Base-by-base conservation (phyloP, 169 alveolate genomes). In the Hepatocystis sp. region DNA sequence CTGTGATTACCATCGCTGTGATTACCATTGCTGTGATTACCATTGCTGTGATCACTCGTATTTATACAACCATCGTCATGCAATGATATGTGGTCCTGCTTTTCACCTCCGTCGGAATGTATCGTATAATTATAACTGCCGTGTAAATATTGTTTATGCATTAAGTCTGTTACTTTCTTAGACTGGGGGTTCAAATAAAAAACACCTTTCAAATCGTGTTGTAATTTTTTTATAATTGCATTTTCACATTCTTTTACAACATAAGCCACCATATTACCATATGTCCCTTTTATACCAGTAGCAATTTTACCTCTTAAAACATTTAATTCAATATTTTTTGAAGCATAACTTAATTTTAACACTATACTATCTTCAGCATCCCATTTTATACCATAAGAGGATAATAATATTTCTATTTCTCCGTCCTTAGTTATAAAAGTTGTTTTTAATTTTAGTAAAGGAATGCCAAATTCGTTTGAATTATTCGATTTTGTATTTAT, bases 211-310 rank as follows among this genome's bases (percentile, higher is more conserved):
- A 91, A 13, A 44, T 91, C 94, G 19, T 91, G 94, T 53, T 86
- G 94, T 53, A 91, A 66, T 27, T 88, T 91, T 58, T 64, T 47
- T 28, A 91, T 21, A 23, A 91, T 36, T 25, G 90, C 58, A 15
- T 91, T 40, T 84, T 91, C 94, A 28, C 93, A 64, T 15, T 91
- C 94, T 8, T 66, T 63, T 28, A 91, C 90, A n/a, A 67, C 67
- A 27, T 52, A 46, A n/a, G 67, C 23, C 2, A 86, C 25, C 63
- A 51, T 52, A 30, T 85, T 68, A 23, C 94, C 94, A 46, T 49
- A 64, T 21, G 13, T 8, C 0, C 93, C 91, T 64, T 28, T 51
- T 15, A 64, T 66, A 4, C 91, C 94, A 39, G 91, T 52, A 17
- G 88, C 92, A 0, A 53, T 66, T 34, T 85, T 81, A 13, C 94